Evolutionary conservation across 2,329 filamentous ascomycete species (phyloP), one percentile per base, ranked within the genome.

Genomic region (Hypoxylon sp.): DNA sequence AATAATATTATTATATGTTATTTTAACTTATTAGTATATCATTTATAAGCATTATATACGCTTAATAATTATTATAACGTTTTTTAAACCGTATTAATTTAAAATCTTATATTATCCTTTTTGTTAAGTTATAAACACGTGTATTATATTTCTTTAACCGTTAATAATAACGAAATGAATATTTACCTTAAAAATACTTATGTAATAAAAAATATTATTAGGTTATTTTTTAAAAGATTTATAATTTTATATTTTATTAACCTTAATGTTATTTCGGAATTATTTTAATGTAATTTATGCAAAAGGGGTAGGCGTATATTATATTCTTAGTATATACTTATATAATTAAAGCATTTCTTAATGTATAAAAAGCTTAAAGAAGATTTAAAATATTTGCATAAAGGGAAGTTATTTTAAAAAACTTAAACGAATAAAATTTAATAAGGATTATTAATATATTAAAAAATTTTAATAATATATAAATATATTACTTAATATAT

Each of bases 211-310:
- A 21, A 45, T 45, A 21, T 45, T 45, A 45, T 21, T 45, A 45
- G 21, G 6, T 19, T 45, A 45, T 19, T 45, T n/a, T n/a, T n/a
- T n/a, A n/a, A n/a, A n/a, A n/a, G n/a, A n/a, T n/a, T n/a, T n/a
- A n/a, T n/a, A n/a, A 45, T 45, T 45, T 45, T 45, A 45, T 45
- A 45, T 45, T 45, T 19, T 45, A 45, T 45, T 45, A 45, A 45
- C 5, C 21, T 45, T 45, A 45, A 45, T 45, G 2, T 7, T 7
- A 19, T 45, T 45, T 19, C 11, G 11, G 21, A 19, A 45, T 45
- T 45, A 45, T 19, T 45, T 45, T 21, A 21, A 45, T 11, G 3
- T 38, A n/a, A n/a, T 38, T 38, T 38, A 38, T 38, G 5, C 14
- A 11, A 11, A 38, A 38, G 21, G 5, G 21, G 19, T 45, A 19